phyloP scores from a whole-genome alignment of 352 stramenopile genomes.

The Plasmopara halstedii region DNA sequence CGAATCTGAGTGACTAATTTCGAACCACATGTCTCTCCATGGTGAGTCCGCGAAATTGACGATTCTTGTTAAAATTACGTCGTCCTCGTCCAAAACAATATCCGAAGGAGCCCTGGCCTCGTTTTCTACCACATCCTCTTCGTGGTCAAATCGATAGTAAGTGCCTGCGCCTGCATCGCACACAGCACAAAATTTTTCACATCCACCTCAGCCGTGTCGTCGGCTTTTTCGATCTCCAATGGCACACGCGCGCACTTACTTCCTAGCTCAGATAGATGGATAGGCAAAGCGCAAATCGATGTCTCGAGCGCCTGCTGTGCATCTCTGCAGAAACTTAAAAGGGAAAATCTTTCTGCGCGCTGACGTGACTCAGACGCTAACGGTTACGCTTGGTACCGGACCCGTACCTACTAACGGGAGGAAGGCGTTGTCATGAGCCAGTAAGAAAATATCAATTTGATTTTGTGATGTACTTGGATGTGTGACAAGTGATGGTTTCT shows the following conservation, averaged over 20 bases:
- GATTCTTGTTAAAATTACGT: slow-evolving; percentile 4
- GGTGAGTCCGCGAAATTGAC: slow-evolving; percentile 10
- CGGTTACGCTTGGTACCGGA: slow-evolving; percentile 29
- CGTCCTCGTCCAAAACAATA: slow-evolving; percentile 35
- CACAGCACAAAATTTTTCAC: slow-evolving; percentile 27
- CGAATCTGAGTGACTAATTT: slow-evolving; percentile 9
- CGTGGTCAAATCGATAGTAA: not conserved
- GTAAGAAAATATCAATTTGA: not conserved
- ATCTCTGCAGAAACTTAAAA: not conserved
- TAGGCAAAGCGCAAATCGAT: slow-evolving; percentile 23
- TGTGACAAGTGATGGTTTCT: slow-evolving; percentile 13
- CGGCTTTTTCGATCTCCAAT: slow-evolving; percentile 33
- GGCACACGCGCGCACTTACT: slow-evolving; percentile 29
- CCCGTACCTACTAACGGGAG: slow-evolving; percentile 6
- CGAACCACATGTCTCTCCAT: slow-evolving; percentile 1
- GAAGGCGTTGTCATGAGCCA: slow-evolving; percentile 22
- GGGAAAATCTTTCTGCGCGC: not conserved
- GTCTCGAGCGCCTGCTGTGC: slow-evolving; percentile 24
- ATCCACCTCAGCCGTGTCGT: slow-evolving; percentile 26
- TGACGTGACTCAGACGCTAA: slow-evolving; percentile 10
- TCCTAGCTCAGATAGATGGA: slow-evolving; percentile 27
- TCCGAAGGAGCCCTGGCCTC: slow-evolving; percentile 27
- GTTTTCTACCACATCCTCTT: slow-evolving; percentile 23
- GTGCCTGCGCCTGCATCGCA: slow-evolving; percentile 5
- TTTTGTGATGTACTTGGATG: slow-evolving; percentile 8